Evolutionary conservation across 495 filamentous ascomycete species (phyloP).

Genomic region (Penicillium malachiteum): DNA sequence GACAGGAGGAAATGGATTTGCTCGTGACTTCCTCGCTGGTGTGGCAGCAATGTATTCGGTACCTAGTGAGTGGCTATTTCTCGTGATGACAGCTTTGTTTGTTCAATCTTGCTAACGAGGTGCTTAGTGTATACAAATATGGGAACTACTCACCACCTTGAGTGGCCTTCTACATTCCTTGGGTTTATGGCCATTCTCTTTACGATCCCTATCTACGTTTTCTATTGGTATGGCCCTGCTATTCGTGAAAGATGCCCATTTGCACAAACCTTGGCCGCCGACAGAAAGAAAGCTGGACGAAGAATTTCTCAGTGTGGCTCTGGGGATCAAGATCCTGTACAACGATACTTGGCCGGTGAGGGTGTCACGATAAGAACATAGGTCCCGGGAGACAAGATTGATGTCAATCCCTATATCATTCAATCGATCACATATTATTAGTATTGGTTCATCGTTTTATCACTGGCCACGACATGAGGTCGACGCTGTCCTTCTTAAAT

Average conservation of each 20-base stretch:
- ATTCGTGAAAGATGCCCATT: slow-evolving; percentile 48
- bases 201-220: slow-evolving; percentile 49
- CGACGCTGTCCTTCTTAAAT: too few relatives aligned
- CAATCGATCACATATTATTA: too few relatives aligned
- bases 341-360: slow-evolving; percentile 22
- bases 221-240: slow-evolving; percentile 47
- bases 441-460: too few relatives aligned
- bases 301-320: slow-evolving; percentile 30
- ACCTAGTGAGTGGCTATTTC: slow-evolving; percentile 29
- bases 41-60: slow-evolving; percentile 49
- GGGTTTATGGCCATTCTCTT: slow-evolving; percentile 44
- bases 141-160: slow-evolving; percentile 28
- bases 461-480: too few relatives aligned
- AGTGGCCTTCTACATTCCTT: slow-evolving; percentile 44
- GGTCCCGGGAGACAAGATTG: too few relatives aligned
- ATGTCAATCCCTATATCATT: too few relatives aligned
- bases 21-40: slow-evolving; percentile 48
- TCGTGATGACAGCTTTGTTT: not conserved
- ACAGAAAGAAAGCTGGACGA: slow-evolving; percentile 26
- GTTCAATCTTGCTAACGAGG: not conserved
- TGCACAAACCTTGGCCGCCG: slow-evolving; percentile 31
- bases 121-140: slow-evolving; percentile 34
- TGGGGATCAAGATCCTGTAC: slow-evolving; percentile 29
- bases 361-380: not conserved
- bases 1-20: slow-evolving; percentile 67